Percentiles rank a stretch among this genome's conserved stretches.
These are phyloP conservation scores for Didymellaceae sp. DNA, from an alignment of 2,329 filamentous ascomycete species.

Conservation along the genomic window DNA sequence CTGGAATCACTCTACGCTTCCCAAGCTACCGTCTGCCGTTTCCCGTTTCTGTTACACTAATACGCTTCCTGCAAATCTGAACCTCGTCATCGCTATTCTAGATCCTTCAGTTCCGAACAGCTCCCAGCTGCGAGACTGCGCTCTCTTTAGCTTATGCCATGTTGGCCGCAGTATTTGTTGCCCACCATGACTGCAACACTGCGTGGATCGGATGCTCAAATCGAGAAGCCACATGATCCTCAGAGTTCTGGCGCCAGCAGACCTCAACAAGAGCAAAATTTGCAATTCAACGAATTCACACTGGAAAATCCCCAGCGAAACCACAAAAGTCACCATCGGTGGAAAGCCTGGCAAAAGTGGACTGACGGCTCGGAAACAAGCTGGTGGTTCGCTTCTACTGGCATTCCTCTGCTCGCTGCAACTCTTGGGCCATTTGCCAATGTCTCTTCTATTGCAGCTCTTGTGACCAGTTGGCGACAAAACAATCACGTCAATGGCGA, in stretches of 20 bases:
- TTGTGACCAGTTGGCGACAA: conserved; percentile 81
- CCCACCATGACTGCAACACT: neutral
- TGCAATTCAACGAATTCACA: neutral
- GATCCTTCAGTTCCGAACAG: too few species aligned
- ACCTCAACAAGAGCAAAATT: neutral
- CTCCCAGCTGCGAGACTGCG: too few species aligned
- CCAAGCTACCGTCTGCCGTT: too few species aligned
- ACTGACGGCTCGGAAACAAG: conserved; percentile 17
- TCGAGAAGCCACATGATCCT: conserved; percentile 6
- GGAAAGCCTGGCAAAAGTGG: conserved; percentile 9
- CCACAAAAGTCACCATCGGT: neutral
- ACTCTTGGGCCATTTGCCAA: conserved; percentile 87
- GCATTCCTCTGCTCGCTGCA: conserved; percentile 71
- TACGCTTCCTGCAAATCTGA: too few species aligned
- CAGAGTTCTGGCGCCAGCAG: neutral
- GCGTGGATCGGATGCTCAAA: neutral
- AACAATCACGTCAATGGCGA: conserved; percentile 57
- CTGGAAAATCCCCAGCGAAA: neutral
- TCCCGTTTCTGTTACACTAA: too few species aligned
- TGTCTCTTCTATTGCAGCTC: conserved; percentile 82
- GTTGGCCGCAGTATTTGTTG: neutral
- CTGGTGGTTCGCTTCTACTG: conserved; percentile 51
- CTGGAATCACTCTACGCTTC: too few species aligned
- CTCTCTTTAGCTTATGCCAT: neutral
- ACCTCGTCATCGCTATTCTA: too few species aligned